Evolutionary conservation across 805 yeast genomes (phyloP).

Genomic region (Starmerella scarabaei): DNA sequence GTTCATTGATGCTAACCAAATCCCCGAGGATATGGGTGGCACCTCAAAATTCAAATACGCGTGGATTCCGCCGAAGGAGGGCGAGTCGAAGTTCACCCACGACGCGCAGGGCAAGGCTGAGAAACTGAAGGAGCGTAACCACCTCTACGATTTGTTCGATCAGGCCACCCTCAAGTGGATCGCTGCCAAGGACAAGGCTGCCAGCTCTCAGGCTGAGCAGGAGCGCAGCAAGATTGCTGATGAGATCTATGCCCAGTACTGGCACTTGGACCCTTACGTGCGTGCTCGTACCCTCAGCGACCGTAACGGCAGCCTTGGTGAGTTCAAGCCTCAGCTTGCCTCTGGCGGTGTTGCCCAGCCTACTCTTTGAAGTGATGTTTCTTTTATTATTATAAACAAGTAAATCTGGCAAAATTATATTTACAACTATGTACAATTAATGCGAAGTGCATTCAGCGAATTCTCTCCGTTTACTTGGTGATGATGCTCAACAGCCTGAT

Average conservation of each 20-base stretch:
- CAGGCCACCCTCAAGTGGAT: slow-evolving; percentile 69
- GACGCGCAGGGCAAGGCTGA: slow-evolving; percentile 36
- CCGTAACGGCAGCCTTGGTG: slow-evolving; percentile 51
- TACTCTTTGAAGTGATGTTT: slow-evolving; percentile 4
- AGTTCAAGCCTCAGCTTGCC: slow-evolving; percentile 21
- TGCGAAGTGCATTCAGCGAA: neutral
- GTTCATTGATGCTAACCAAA: slow-evolving; percentile 43
- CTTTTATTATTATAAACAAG: neutral
- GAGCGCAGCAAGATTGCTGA: slow-evolving; percentile 40
- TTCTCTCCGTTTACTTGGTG: neutral
- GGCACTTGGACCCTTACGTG: slow-evolving; percentile 62
- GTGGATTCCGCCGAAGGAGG: slow-evolving; percentile 48
- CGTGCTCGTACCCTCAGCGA: slow-evolving; percentile 73
- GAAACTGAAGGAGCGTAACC: slow-evolving; percentile 41
- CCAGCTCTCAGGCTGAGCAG: slow-evolving; percentile 33
- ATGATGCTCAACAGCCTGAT: slow-evolving; percentile 14
- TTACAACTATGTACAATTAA: neutral
- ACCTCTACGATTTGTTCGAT: slow-evolving; percentile 41
- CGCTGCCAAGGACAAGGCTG: slow-evolving; percentile 33
- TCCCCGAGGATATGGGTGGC: slow-evolving; percentile 72
- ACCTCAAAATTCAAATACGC: slow-evolving; percentile 42
- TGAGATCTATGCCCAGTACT: slow-evolving; percentile 49
- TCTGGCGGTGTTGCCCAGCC: slow-evolving; percentile 22
- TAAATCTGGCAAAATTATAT: neutral
- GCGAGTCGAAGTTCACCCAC: slow-evolving; percentile 39